Evolutionary conservation across 176 grass and related monocot genomes (phyloP).

Genomic region (Avena atlantica): DNA sequence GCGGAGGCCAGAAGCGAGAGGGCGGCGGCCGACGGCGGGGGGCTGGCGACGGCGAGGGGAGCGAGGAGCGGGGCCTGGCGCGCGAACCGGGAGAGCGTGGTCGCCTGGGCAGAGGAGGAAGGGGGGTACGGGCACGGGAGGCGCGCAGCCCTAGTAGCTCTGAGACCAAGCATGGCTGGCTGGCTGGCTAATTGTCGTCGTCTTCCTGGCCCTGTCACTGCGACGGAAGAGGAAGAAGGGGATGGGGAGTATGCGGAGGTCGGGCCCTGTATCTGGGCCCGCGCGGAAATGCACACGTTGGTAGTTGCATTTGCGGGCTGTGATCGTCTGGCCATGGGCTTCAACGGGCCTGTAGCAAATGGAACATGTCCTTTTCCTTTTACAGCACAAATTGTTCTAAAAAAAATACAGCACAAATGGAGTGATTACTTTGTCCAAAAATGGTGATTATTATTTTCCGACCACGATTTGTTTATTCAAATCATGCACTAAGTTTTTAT

Average conservation of each 20-base stretch:
- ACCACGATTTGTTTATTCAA: background rate
- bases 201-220: background rate
- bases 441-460: background rate
- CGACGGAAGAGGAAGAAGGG: background rate
- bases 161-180: constrained; percentile 42
- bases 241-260: constrained; percentile 18
- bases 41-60: constrained; percentile 19
- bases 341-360: background rate
- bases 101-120: background rate
- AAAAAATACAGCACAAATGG: background rate
- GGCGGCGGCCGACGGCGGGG: constrained; percentile 26
- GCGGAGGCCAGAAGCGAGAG: constrained; percentile 46
- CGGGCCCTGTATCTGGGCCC: constrained; percentile 12
- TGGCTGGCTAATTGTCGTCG: background rate
- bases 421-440: background rate
- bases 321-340: background rate
- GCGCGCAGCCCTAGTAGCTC: constrained; percentile 41
- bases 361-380: background rate
- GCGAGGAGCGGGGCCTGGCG: constrained; percentile 34
- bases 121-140: constrained; percentile 31
- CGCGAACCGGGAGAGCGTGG: constrained; percentile 36
- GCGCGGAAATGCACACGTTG: background rate
- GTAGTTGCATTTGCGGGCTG: background rate
- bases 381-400: background rate
- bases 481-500: background rate